Base-by-base conservation (phyloP, 2,329 filamentous ascomycete genomes). In the Alternaria triticimaculans region DNA sequence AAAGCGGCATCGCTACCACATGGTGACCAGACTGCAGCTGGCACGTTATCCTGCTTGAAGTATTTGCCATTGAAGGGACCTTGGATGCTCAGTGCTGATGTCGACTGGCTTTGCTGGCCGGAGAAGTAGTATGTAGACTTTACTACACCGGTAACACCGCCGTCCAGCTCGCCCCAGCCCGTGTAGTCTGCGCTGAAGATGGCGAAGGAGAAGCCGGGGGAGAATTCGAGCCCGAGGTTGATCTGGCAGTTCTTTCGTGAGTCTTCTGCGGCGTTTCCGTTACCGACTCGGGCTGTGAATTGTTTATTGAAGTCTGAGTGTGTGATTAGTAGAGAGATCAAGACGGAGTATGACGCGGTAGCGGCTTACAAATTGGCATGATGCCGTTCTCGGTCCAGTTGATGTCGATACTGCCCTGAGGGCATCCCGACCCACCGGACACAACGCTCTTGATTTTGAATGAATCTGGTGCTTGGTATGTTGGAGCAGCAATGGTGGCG, bases 51-150 rank as follows among this genome's bases (percentile, higher is more conserved):
- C 51, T 80, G 80, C 74, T 83, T 82, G 65, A 73, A 73, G 76
- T 85, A 87, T 67, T 81, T 68, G n/a, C 71, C 78, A 41, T 76
- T 75, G 57, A 73, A 80, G 15, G 83, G 84, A 18, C 84, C 84
- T 6, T 70, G 69, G 72, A 85, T 49, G 28, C 30, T 44, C 8
- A 73, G 60, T 1, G 62, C 58, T 4, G 68, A 57, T 6, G 72
- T 69, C 9, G 60, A 75, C 67, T 79, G 72, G 12, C 68, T 69
- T n/a, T 62, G 64, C 41, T 74, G 49, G 3, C 78, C 78, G 1
- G 77, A 77, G 67, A 81, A 78, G 60, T 80, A 81, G 56, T 80
- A 80, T 2, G 69, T 77, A 23, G 73, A 70, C 62, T 72, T 76
- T n/a, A 80, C 71, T 2, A 67, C 61, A 6, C 77, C 79, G n/a